Percentiles rank a stretch among this genome's conserved stretches.
These are phyloP conservation scores for Syzygium aqueum DNA, from an alignment of 345 rosid species.

Conservation along the genomic window DNA sequence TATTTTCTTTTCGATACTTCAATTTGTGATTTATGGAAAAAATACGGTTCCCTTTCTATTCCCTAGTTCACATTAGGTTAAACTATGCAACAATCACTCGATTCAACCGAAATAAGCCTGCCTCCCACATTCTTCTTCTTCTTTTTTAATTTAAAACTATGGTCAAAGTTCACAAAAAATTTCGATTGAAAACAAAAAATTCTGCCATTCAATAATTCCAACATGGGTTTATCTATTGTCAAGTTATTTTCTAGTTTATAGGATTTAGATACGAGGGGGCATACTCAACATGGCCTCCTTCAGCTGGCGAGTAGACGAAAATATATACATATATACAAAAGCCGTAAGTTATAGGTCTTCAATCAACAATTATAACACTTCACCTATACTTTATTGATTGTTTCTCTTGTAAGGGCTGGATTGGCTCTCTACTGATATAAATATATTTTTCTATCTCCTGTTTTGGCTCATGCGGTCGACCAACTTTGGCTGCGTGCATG, in stretches of 20 bases:
- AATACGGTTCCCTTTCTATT: not conserved
- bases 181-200: not conserved
- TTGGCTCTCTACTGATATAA: not conserved
- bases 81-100: not conserved
- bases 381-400: not conserved
- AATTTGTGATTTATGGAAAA: not conserved
- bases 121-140: not conserved
- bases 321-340: not conserved
- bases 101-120: rapidly evolving
- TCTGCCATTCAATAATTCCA: not conserved
- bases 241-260: not conserved
- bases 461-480: not conserved
- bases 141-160: not conserved
- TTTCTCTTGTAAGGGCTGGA: not conserved
- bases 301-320: not conserved
- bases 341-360: not conserved
- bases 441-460: not conserved
- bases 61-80: not conserved
- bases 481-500: not conserved
- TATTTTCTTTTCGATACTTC: not conserved
- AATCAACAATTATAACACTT: not conserved
- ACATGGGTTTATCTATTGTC: not conserved
- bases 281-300: not conserved
- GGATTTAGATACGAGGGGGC: not conserved
- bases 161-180: not conserved